phyloP scores from a whole-genome alignment of 148 eudicot species.

The Bassia scoparia region DNA sequence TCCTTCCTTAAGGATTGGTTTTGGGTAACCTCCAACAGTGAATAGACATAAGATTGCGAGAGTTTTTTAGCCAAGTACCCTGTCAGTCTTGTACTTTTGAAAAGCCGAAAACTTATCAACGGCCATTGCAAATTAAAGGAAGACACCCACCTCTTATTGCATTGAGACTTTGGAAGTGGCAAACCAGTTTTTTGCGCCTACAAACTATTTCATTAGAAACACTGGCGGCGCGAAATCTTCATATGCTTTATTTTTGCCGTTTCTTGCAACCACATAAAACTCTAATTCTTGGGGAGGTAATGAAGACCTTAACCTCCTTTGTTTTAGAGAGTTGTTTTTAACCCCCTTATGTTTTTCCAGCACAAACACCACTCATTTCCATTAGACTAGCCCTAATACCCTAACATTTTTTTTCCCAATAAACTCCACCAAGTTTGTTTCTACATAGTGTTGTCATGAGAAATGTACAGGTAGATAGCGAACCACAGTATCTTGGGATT shows the following conservation, averaged over 20 bases:
- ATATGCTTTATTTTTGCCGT: not conserved
- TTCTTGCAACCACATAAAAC: not conserved
- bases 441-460: too few relatives aligned
- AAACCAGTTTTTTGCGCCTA: not conserved
- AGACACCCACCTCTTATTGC: not conserved
- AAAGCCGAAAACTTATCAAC: too few relatives aligned
- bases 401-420: too few relatives aligned
- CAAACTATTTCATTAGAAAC: not conserved
- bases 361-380: not conserved
- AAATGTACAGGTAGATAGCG: too few relatives aligned
- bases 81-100: too few relatives aligned
- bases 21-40: not conserved
- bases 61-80: too few relatives aligned
- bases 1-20: not conserved
- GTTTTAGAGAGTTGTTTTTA: not conserved
- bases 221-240: not conserved
- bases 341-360: not conserved
- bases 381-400: too few relatives aligned
- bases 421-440: too few relatives aligned
- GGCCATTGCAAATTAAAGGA: too few relatives aligned
- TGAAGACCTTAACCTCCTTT: not conserved
- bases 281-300: not conserved
- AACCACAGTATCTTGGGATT: too few relatives aligned
- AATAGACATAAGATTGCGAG: too few relatives aligned
- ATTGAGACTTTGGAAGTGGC: not conserved